Conservation (phyloP, 345 rosid genomes). For the Raphanus raphanistrum region DNA sequence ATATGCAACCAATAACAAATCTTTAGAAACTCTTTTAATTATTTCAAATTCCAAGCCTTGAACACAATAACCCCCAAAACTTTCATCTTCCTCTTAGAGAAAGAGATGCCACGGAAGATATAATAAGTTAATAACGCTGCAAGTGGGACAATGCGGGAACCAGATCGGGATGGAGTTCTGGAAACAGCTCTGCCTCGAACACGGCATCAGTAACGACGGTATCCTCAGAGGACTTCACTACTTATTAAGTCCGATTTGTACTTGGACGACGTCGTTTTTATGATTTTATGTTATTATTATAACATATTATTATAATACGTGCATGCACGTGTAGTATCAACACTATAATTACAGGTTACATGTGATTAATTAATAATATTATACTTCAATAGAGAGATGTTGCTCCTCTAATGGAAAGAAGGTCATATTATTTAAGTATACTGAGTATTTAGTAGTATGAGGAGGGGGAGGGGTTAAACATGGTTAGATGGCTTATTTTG, state of each 20-base stretch:
- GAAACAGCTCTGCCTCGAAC: conserved; percentile 99
- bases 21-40: no score
- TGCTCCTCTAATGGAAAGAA: neutral
- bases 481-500: neutral
- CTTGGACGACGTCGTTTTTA: no score
- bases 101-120: no score
- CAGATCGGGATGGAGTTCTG: conserved; percentile 99
- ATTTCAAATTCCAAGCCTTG: no score
- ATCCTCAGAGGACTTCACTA: conserved; percentile 98
- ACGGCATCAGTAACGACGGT: conserved; percentile 94
- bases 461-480: neutral
- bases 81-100: no score
- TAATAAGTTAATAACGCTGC: conserved; percentile 90
- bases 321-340: neutral
- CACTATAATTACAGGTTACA: neutral
- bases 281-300: no score
- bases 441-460: no score
- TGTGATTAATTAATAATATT: neutral
- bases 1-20: no score
- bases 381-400: neutral
- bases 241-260: no score
- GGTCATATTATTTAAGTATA: neutral
- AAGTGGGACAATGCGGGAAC: conserved; percentile 99
- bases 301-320: neutral
- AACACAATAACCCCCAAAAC: no score